Evolutionary conservation across 257 asterid species (phyloP), one percentile per base, ranked within the genome.

Genomic region (Gentiana macrophylla): DNA sequence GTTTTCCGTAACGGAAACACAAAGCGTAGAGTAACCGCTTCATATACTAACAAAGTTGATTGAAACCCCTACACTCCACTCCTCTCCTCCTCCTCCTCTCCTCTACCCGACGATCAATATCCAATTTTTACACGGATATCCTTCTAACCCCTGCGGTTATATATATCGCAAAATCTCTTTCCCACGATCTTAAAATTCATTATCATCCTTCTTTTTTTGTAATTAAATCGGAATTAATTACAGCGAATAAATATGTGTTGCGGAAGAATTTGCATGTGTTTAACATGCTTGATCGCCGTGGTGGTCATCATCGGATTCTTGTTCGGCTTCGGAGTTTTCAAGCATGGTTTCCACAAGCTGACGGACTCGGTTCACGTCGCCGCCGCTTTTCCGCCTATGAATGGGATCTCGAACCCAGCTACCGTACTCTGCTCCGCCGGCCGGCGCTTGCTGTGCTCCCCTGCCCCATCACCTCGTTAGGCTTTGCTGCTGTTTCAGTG

Each of bases 321-420:
- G 11, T 82, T 85, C 57, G 94, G 92, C n/a, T 85, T 85, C 60
- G 94, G 94, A 4, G 83, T 85, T 41, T 82, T 78, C 77, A 63
- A 69, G 73, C 64, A 82, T 67, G 86, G 94, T 0, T 80, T 80
- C 66, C 77, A 78, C 61, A 85, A 82, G 76, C 3, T 80, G 51
- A 69, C 76, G 70, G 74, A 80, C 43, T 62, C 75, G 4, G 3
- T 80, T 11, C 81, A 82, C 52, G 62, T 33, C 32, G 50, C 53
- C 4, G 75, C 62, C 1, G 75, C 62, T 1, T 41, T 5, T 50
- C 58, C 64, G 60, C 36, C 70, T 49, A 58, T 60, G 50, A 4
- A 49, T 46, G 5, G 70, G 66, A 43, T 51, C 65, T 15, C 37
- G 56, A 55, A 55, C 9, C 47, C 47, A 2, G 6, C 12, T 43